phyloP scores from a whole-genome alignment of 2,329 filamentous ascomycete species.

The Alternaria sp. region DNA sequence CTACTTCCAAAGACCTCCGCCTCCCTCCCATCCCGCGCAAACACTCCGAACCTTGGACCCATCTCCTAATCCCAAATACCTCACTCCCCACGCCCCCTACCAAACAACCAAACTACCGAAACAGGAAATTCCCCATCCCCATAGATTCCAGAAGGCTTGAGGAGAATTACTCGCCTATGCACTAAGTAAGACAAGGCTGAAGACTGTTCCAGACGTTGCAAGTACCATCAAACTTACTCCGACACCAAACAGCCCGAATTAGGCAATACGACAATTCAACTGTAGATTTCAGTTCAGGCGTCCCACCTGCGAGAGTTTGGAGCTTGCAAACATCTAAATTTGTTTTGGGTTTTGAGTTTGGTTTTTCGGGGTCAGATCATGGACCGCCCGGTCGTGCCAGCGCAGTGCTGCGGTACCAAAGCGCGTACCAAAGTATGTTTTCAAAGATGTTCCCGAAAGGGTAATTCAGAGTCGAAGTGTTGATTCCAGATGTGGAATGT shows the following conservation, averaged over 20 bases:
- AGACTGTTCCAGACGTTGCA: background rate
- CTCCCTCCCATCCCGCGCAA: background rate
- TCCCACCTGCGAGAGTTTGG: background rate
- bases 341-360: background rate
- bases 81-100: background rate
- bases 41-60: background rate
- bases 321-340: background rate
- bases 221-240: background rate
- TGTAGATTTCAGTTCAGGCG: background rate
- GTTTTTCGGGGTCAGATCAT: background rate
- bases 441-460: background rate
- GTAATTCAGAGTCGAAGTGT: background rate
- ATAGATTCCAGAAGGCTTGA: background rate
- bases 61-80: background rate
- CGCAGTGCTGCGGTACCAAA: background rate
- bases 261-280: background rate
- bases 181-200: background rate
- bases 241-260: background rate
- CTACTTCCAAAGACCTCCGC: background rate
- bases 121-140: background rate
- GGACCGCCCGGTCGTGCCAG: background rate
- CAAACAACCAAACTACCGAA: background rate
- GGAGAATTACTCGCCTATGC: background rate
- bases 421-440: background rate
- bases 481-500: background rate